Percentiles rank a stretch among this genome's conserved stretches.
Evolutionary conservation across 495 filamentous ascomycete species (phyloP).

Genomic region (Penicillium bovifimosum): DNA sequence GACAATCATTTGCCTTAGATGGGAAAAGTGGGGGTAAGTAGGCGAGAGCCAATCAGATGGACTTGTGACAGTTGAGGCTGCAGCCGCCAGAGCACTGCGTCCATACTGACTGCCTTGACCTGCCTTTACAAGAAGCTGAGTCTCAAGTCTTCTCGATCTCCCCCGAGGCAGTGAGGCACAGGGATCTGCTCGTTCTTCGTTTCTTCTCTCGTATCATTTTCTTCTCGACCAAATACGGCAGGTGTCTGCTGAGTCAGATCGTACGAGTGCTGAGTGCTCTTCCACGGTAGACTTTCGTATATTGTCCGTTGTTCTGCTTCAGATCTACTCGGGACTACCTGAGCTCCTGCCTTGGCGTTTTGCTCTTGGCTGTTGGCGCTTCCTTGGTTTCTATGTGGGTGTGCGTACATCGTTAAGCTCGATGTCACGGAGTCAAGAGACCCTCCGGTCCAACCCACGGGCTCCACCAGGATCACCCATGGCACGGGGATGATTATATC

Average conservation of each 20-base stretch:
- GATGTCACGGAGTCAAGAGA: slow-evolving; percentile 1
- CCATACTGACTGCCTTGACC: background rate
- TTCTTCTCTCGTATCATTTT: background rate
- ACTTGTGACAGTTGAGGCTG: background rate
- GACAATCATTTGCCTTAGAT: background rate
- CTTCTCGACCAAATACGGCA: background rate
- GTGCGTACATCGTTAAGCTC: background rate
- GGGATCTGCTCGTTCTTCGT: background rate
- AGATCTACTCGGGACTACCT: background rate
- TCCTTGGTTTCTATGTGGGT: background rate
- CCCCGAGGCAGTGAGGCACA: background rate
- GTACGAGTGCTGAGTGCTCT: too few species aligned
- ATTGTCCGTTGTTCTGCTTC: background rate
- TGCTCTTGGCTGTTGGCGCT: too few species aligned
- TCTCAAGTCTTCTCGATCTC: too few species aligned
- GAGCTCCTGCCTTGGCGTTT: background rate
- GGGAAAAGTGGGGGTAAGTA: background rate
- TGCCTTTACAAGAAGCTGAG: too few species aligned
- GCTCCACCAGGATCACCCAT: slow-evolving; percentile 24
- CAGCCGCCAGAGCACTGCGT: background rate
- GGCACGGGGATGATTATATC: slow-evolving; percentile 19
- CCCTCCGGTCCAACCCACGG: slow-evolving; percentile 6
- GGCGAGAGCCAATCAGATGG: background rate
- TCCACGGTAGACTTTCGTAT: slow-evolving; percentile 6
- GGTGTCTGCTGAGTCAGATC: background rate